phyloP scores from a whole-genome alignment of 2,329 filamentous ascomycete species.

The Beauveria sp. region DNA sequence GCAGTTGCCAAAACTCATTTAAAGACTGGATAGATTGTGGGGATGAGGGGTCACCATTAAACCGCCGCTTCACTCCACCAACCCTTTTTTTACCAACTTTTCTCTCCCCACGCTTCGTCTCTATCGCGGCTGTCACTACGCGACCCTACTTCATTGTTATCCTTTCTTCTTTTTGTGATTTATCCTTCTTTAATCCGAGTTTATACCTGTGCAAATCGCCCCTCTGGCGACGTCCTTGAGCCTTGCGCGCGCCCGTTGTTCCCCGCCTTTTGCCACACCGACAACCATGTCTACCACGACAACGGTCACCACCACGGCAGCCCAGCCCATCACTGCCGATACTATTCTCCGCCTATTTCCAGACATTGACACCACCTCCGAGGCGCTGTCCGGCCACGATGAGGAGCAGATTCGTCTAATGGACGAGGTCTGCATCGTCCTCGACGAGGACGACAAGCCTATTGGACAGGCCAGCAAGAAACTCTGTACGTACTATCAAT shows the following conservation, averaged over 20 bases:
- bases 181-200: not conserved
- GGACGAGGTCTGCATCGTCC: slow-evolving; percentile 97
- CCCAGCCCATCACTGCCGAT: slow-evolving; percentile 69
- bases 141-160: not conserved
- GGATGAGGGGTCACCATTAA: too few relatives aligned
- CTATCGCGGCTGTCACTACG: not conserved
- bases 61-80: not conserved
- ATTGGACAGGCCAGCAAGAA: slow-evolving; percentile 99
- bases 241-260: not conserved
- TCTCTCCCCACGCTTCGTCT: not conserved
- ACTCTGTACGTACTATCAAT: slow-evolving; percentile 53
- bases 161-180: not conserved
- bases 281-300: slow-evolving; percentile 22
- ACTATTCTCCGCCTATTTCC: slow-evolving; percentile 85
- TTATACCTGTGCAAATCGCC: not conserved
- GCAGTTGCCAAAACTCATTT: not conserved
- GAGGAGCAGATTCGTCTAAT: slow-evolving; percentile 96
- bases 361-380: slow-evolving; percentile 64
- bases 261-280: not conserved
- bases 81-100: not conserved
- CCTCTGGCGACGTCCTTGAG: not conserved
- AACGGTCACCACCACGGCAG: slow-evolving; percentile 33
- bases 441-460: slow-evolving; percentile 83
- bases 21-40: too few relatives aligned
- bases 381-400: slow-evolving; percentile 83